Conservation (phyloP, 2,329 filamentous ascomycete species). For the Beauveria sp. region DNA sequence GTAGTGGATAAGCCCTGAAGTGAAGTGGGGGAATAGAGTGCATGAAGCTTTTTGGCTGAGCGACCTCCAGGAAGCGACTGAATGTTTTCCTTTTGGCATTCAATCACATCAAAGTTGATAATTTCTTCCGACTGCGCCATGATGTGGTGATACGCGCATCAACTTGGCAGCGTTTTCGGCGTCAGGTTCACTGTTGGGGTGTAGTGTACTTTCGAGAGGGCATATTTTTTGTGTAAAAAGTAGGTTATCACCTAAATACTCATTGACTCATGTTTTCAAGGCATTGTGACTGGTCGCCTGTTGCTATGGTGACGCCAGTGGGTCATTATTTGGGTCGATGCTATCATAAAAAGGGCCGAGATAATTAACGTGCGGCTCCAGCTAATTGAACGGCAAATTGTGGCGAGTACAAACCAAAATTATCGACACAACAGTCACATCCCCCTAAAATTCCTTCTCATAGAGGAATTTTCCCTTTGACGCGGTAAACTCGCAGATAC, state of each 20-base stretch:
- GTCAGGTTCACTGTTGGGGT: background rate
- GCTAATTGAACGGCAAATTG: too few species aligned
- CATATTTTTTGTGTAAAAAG: background rate
- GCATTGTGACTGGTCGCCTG: background rate
- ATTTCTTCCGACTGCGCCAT: constrained; percentile 47
- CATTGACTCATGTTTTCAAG: background rate
- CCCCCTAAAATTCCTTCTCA: too few species aligned
- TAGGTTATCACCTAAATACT: too few species aligned
- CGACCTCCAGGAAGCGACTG: constrained; percentile 80
- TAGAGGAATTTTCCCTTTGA: too few species aligned
- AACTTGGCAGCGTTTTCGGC: background rate
- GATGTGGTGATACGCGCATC: background rate
- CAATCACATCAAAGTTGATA: constrained; percentile 83
- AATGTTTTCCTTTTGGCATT: constrained; percentile 96
- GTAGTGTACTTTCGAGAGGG: background rate
- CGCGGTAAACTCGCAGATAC: too few species aligned
- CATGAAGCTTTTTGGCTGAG: constrained; percentile 81
- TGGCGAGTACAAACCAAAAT: too few species aligned
- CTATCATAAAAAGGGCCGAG: too few species aligned
- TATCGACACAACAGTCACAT: too few species aligned
- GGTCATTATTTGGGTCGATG: background rate
- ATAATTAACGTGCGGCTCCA: too few species aligned
- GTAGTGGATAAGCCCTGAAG: constrained; percentile 52
- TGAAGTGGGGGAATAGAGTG: constrained; percentile 65
- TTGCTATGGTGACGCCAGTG: constrained; percentile 11